Conservation (phyloP, 148 eudicot genomes). For the Persicaria tinctoria region DNA sequence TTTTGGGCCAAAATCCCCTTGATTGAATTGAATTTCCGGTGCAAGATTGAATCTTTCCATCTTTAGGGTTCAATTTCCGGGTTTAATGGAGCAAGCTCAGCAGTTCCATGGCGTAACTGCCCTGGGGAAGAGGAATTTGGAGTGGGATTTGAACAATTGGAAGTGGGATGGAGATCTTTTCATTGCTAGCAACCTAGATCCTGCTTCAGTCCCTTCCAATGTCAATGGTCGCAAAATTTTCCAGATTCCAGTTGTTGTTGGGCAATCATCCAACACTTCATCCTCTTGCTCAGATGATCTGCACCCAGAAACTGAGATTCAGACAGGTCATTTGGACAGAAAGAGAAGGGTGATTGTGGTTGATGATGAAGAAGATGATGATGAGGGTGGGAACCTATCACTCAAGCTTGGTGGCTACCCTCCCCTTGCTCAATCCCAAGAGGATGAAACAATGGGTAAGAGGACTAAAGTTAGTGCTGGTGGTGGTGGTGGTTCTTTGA, state of each 20-base stretch:
- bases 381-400: conserved; percentile 38
- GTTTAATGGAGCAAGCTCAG: conserved; percentile 5
- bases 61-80: neutral
- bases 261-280: conserved; percentile 40
- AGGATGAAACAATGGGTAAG: conserved; percentile 31
- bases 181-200: conserved; percentile 41
- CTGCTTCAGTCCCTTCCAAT: conserved; percentile 27
- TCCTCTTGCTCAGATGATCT: conserved; percentile 48
- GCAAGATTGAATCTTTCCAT: neutral
- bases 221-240: conserved; percentile 32
- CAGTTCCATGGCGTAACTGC: conserved; percentile 17
- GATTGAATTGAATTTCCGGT: neutral
- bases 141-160: conserved; percentile 93
- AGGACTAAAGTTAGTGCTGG: conserved; percentile 38
- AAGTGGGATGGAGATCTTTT: conserved; percentile 84
- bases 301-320: conserved; percentile 33
- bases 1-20: neutral
- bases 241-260: conserved; percentile 15
- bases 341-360: conserved; percentile 35
- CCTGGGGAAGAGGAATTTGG: conserved; percentile 43
- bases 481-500: neutral
- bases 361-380: conserved; percentile 34
- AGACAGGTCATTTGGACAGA: conserved; percentile 43
- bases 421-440: conserved; percentile 22
- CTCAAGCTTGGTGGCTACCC: conserved; percentile 55